A percentile compares a stretch with the other conserved stretches of the same genome.
These are phyloP conservation scores for Aspergillus steynii DNA, from an alignment of 495 filamentous ascomycete species.

Conservation along the genomic window DNA sequence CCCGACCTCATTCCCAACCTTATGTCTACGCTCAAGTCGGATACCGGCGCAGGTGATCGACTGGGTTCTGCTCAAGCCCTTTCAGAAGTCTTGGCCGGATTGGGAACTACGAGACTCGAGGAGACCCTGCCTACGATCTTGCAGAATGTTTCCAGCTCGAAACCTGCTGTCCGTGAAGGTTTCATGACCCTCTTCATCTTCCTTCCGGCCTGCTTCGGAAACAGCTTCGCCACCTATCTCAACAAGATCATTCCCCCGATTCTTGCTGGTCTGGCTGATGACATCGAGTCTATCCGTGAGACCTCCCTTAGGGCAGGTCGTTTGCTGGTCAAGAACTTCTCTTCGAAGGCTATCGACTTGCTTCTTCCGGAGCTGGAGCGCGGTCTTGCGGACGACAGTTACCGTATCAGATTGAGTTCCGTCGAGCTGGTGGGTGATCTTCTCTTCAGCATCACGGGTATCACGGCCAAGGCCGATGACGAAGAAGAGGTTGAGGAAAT, in stretches of 20 bases:
- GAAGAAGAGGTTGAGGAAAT: slow-evolving; percentile 78
- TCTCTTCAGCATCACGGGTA: slow-evolving; percentile 96
- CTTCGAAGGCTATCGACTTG: slow-evolving; percentile 88
- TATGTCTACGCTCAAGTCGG: slow-evolving; percentile 96
- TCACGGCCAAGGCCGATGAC: slow-evolving; percentile 77
- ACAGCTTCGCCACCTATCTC: slow-evolving; percentile 95
- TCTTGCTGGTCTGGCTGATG: slow-evolving; percentile 89
- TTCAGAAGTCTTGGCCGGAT: slow-evolving; percentile 90
- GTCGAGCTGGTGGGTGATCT: slow-evolving; percentile 96
- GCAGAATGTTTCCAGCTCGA: slow-evolving; percentile 91
- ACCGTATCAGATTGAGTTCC: slow-evolving; percentile 95
- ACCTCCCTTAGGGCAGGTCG: slow-evolving; percentile 90
- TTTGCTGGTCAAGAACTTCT: slow-evolving; percentile 96
- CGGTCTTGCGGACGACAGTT: slow-evolving; percentile 90
- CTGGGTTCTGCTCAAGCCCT: slow-evolving; percentile 96
- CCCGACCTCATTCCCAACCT: slow-evolving; percentile 97
- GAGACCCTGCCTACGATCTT: slow-evolving; percentile 96
- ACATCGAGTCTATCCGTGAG: slow-evolving; percentile 92
- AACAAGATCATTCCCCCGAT: slow-evolving; percentile 96
- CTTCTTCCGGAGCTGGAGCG: slow-evolving; percentile 93
- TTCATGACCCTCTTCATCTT: slow-evolving; percentile 99
- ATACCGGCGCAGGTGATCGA: slow-evolving; percentile 92
- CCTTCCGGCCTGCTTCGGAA: slow-evolving; percentile 97
- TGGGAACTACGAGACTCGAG: slow-evolving; percentile 88
- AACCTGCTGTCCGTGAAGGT: slow-evolving; percentile 87